A percentile compares a stretch with the other conserved stretches of the same genome.
Evolutionary conservation across 257 asterid species (phyloP).

Genomic region (Capsicum baccatum): DNA sequence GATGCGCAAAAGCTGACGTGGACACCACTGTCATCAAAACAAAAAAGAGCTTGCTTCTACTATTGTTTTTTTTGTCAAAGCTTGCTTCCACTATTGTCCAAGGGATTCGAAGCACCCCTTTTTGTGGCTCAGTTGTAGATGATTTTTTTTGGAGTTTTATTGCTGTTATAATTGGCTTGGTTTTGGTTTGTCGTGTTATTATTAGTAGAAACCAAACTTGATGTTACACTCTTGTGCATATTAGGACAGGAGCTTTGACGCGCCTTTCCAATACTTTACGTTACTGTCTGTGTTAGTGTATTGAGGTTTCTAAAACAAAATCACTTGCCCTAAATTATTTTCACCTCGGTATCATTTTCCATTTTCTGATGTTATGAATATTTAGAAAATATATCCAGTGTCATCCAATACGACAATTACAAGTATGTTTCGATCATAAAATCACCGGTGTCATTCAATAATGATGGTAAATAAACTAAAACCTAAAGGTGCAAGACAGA

Average conservation of each 20-base stretch:
- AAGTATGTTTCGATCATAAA: not conserved
- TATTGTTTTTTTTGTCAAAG: not conserved
- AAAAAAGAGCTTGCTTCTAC: not conserved
- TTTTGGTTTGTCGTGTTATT: not conserved
- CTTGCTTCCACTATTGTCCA: not conserved
- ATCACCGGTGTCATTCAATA: not conserved
- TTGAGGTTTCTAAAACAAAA: not conserved
- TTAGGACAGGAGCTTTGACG: not conserved
- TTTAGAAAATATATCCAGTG: not conserved
- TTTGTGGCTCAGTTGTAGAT: not conserved
- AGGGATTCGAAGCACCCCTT: not conserved
- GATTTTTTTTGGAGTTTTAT: not conserved
- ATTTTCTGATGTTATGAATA: not conserved
- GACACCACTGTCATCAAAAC: too few relatives aligned
- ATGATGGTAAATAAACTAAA: conserved; percentile 10
- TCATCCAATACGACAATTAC: not conserved
- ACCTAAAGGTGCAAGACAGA: not conserved
- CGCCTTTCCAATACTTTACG: not conserved
- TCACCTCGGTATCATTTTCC: not conserved
- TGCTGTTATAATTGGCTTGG: not conserved
- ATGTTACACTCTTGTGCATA: not conserved
- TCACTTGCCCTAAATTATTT: not conserved
- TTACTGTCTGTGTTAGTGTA: not conserved
- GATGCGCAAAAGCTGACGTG: too few relatives aligned
- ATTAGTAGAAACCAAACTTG: not conserved